Evolutionary conservation across 228 moss, liverwort and hornwort genomes (phyloP).

Genomic region (Sphagnum magellanicum): DNA sequence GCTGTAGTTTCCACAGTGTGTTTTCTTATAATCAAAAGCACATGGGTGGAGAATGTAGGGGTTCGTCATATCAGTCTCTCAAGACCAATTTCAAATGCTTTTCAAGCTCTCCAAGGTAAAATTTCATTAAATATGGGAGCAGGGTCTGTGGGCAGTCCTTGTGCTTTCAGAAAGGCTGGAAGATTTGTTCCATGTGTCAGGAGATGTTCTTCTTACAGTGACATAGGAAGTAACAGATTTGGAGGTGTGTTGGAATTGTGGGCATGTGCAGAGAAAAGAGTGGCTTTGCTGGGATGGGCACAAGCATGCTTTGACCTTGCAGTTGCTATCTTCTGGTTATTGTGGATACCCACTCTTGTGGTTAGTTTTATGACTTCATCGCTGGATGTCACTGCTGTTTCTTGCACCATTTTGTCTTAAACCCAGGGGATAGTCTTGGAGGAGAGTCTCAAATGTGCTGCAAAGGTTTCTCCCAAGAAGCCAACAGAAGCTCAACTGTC

Average conservation of each 20-base stretch:
- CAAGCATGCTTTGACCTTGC: slow-evolving; percentile 76
- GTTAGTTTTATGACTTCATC: slow-evolving; percentile 23
- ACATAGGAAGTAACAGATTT: not conserved
- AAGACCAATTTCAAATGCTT: slow-evolving; percentile 35
- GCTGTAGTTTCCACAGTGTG: slow-evolving; percentile 34
- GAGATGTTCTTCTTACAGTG: not conserved
- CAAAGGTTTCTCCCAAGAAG: too few species aligned
- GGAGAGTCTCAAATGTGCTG: too few species aligned
- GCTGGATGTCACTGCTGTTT: too few species aligned
- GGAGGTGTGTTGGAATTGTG: slow-evolving; percentile 2
- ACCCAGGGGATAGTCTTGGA: too few species aligned
- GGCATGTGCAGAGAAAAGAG: slow-evolving; percentile 63
- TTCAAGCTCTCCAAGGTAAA: slow-evolving; percentile 47
- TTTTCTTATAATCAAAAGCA: slow-evolving; percentile 31
- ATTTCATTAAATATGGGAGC: slow-evolving; percentile 2
- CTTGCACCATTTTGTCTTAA: too few species aligned
- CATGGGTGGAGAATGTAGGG: slow-evolving; percentile 61
- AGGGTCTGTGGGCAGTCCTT: not conserved
- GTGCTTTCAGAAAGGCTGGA: not conserved
- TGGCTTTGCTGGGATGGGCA: slow-evolving; percentile 71
- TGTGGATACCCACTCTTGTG: slow-evolving; percentile 92
- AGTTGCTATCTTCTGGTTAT: slow-evolving; percentile 73
- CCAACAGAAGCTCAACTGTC: too few species aligned
- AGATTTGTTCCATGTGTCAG: not conserved
- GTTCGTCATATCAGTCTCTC: slow-evolving; percentile 24